Evolutionary conservation across 495 filamentous ascomycete species (phyloP), one percentile per base, ranked within the genome.

Genomic region (Baudoinia panamericana): DNA sequence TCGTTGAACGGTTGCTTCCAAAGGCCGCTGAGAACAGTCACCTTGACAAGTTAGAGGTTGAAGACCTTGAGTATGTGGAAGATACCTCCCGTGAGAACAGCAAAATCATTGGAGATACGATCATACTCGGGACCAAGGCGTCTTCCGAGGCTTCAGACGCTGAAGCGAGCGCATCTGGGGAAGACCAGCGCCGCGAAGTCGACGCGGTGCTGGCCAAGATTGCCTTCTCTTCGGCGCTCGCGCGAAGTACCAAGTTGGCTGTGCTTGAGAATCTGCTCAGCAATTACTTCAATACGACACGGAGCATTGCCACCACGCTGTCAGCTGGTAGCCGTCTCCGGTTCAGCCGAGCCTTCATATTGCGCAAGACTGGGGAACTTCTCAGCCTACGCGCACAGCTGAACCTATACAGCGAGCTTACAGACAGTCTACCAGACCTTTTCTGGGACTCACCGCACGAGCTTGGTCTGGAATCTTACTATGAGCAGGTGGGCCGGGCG

Each of bases 361-460:
- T 95, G 18, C 78, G 81, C 40, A 96, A 96, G 56, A 95, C 90
- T 0, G 90, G 88, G 20, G 82, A 95, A 52, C 69, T 97, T n/a
- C 69, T 97, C 8, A 79, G 74, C 55, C 73, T 96, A 24, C 78
- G 90, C 22, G 86, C 86, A 5, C 88, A 94, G 55, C 65, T 97
- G 32, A 97, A 97, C 56, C 80, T 96, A 36, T 95, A 95, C 62
- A 92, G 86, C 5, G 90, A 97, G 56, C 71, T 97, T 36, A 97
- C 90, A 0, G 90, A 97, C 61, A 84, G 83, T 12, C 68, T 96
- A 5, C 90, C 90, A 0, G 90, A 97, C 60, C 70, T 97, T 20
- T 95, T 97, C 61, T 97, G 90, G 90, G 90, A 96, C 54, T 84
- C 75, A 50, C 69, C 76, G 32, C 80, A 87, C 56, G 85, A 95